Base-by-base conservation (phyloP, 2,329 filamentous ascomycete species). In the Cladosporium sp. region DNA sequence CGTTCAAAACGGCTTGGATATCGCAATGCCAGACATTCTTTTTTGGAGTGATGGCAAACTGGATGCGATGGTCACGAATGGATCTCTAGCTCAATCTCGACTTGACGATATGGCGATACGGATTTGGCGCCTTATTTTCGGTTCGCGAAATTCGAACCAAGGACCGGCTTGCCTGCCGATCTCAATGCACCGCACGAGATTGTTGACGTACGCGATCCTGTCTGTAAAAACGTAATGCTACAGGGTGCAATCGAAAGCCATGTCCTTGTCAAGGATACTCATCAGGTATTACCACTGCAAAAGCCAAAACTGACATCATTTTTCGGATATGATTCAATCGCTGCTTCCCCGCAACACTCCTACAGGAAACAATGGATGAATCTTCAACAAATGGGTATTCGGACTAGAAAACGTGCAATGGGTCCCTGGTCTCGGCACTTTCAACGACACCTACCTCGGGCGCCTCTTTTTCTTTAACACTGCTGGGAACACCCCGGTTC, bases 191-290 rank as follows among this genome's bases (percentile, higher is more conserved):
- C 83, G 2, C 86, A 88, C 66, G 68, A 70, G 0, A 75, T 82
- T 12, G 78, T 88, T 7, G 83, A 88, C 68, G 86, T 82, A 6
- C 79, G 84, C 15, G 82, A 88, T 71, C 72, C 80, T 15, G 76
- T 80, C 5, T 80, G 82, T 7, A 80, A 82, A 1, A 75, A 80
- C 0, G 80, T 83, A 0, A 73, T 87, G 0, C 71, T 87, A 0
- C 79, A 86, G 15, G 83, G 84, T 1, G 87, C 86, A 0, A 54
- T 64, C 47, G 60, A 64, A 24, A 86, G 87, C 6, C 86, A 88
- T 55, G 87, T 89, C 2, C 80, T 89, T 0, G 80, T 89, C 32
- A 89, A 89, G 74, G 89, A 90, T 73, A 77, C 73, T 34, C 83
- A 85, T 54, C 79, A 79, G 11, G 78, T 85, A 0, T 79, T 89